Conservation (phyloP, 768 basidiomycete genomes). For the Tulasnella calospora region DNA sequence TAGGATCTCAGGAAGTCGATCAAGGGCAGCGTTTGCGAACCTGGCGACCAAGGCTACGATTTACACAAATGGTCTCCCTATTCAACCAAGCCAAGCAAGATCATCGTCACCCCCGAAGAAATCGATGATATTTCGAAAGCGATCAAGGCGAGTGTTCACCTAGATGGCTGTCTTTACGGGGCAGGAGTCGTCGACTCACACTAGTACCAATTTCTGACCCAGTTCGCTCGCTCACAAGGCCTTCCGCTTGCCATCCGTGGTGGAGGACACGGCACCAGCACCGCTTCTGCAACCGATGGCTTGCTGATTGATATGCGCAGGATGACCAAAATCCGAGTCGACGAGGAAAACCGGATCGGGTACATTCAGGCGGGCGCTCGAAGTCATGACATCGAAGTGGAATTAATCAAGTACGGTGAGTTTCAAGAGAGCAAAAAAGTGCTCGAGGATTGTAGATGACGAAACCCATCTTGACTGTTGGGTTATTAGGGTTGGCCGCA, state of each 20-base stretch:
- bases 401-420: slow-evolving; percentile 25
- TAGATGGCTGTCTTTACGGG: no score
- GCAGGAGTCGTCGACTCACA: no score
- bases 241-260: slow-evolving; percentile 19
- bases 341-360: slow-evolving; percentile 9
- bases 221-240: slow-evolving; percentile 5
- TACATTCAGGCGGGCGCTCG: slow-evolving; percentile 26
- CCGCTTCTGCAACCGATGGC: slow-evolving; percentile 24
- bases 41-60: slow-evolving; percentile 25
- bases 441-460: not conserved
- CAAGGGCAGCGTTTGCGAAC: slow-evolving; percentile 1
- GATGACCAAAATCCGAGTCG: slow-evolving; percentile 22
- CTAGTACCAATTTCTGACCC: no score
- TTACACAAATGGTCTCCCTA: slow-evolving; percentile 31
- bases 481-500: not conserved
- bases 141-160: not conserved
- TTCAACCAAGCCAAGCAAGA: slow-evolving; percentile 28
- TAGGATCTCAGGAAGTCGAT: not conserved
- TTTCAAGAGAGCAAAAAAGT: not conserved
- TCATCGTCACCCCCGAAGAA: slow-evolving; percentile 16
- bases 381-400: slow-evolving; percentile 18
- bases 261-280: slow-evolving; percentile 24
- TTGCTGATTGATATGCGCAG: slow-evolving; percentile 26
- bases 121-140: slow-evolving; percentile 1
- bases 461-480: not conserved